Conservation (phyloP, 768 basidiomycete species). For the Leucosporidium yakuticum region DNA sequence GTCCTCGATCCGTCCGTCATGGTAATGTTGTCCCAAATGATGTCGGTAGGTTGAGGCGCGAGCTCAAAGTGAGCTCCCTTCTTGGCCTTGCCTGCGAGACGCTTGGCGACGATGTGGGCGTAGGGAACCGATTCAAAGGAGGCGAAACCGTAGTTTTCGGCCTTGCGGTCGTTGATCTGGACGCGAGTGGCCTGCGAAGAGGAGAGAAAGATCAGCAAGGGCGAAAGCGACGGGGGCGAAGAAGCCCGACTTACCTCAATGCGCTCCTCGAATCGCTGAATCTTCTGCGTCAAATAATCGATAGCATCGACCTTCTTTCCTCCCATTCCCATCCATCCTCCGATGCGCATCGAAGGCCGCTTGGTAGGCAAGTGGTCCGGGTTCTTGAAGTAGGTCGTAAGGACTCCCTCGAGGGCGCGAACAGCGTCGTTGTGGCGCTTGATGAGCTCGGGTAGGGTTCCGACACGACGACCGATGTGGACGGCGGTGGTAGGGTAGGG, state of each 20-base stretch:
- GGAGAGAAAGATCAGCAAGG: background rate
- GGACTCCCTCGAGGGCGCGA: constrained; percentile 76
- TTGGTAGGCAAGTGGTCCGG: constrained; percentile 70
- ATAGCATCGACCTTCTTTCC: constrained; percentile 84
- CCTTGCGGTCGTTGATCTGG: constrained; percentile 50
- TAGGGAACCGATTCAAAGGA: constrained; percentile 68
- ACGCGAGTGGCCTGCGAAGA: constrained; percentile 46
- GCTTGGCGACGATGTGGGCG: constrained; percentile 74
- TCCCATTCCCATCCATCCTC: constrained; percentile 74
- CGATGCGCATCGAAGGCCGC: constrained; percentile 71
- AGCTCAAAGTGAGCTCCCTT: constrained; percentile 65
- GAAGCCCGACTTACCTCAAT: constrained; percentile 53
- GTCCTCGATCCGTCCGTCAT: constrained; percentile 61
- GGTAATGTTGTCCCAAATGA: constrained; percentile 61
- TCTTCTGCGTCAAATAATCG: constrained; percentile 61
- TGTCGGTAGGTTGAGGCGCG: constrained; percentile 85
- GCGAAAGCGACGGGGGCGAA: background rate
- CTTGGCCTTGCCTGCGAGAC: constrained; percentile 61
- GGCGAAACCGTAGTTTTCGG: constrained; percentile 64
- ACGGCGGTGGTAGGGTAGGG: constrained; percentile 90
- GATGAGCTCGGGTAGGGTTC: constrained; percentile 79
- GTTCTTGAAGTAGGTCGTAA: constrained; percentile 79
- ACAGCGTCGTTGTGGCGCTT: constrained; percentile 91
- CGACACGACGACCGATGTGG: constrained; percentile 80
- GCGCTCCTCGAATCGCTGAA: constrained; percentile 44